Base-by-base conservation (phyloP, 179 eudicot species). In the Pouteria campechiana region DNA sequence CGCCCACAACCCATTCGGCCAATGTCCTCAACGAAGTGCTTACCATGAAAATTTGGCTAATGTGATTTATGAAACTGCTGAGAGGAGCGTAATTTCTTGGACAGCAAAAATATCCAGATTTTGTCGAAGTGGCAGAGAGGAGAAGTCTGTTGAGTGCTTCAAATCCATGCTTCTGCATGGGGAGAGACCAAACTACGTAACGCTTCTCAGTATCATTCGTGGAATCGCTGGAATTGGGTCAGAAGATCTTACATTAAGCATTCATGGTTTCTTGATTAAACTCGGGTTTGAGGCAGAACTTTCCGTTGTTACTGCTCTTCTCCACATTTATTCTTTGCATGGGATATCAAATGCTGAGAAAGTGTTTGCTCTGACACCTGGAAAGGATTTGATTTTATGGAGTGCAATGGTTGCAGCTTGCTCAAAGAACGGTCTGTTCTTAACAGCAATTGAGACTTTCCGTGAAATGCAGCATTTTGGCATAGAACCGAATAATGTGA, bases 331-430 rank as follows among this genome's bases (percentile, higher is more conserved):
- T 52, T 72, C 57, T 30, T 13, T 3, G 27, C 47, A 47, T 65
- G 71, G 57, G 54, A 37, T 56, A 52, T 28, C 32, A 29, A 14
- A 6, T 27, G 66, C 39, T 5, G 25, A 55, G 76, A 57, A 62
- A 61, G 19, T 80, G 55, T 80, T 76, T 46, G 43, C 25, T 29
- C 17, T 45, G 36, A 43, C 48, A 2, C 47, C 61, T 8, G 7
- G 31, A 4, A 73, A 62, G 60, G 89, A 80, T 62, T 65, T 76
- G 57, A 52, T 80, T 43, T 52, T 69, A 67, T 76, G 76, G 73
- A 73, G 79, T 64, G 70, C 80, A 3, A 70, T 76, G 81, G 60
- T 76, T 46, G 69, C 89, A 0, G 60, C 73, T 6, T 73, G 63
- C 46, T 58, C 42, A 11, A 70, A 61, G 64, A 64, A 40, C 32